Conservation (phyloP, 202 grass and related monocot species). For the Carex sylvatica region DNA sequence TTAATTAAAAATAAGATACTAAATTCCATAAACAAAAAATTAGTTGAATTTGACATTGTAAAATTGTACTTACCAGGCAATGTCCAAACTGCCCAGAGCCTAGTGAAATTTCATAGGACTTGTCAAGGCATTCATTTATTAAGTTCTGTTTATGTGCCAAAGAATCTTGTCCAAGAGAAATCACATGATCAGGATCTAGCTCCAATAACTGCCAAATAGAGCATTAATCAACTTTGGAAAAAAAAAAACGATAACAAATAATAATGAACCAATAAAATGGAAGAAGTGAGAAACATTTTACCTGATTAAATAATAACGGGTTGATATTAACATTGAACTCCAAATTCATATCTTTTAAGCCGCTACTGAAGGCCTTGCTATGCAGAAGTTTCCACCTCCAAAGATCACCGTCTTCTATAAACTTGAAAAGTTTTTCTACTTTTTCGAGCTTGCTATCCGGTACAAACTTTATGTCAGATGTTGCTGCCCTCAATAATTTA, state of each 20-base stretch:
- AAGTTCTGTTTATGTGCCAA: slow-evolving; percentile 58
- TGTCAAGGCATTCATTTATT: slow-evolving; percentile 63
- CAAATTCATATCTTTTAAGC: slow-evolving; percentile 73
- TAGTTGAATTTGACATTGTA: neutral
- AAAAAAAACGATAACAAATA: neutral
- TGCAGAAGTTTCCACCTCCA: slow-evolving; percentile 74
- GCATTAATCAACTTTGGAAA: neutral
- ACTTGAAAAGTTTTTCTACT: slow-evolving; percentile 66
- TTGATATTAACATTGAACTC: slow-evolving; percentile 81
- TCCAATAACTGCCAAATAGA: slow-evolving; percentile 57
- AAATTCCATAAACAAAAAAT: slow-evolving; percentile 1
- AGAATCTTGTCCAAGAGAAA: slow-evolving; percentile 60
- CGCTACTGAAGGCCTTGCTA: slow-evolving; percentile 87
- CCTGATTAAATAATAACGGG: slow-evolving; percentile 68
- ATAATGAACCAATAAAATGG: slow-evolving; percentile 14
- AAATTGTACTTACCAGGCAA: slow-evolving; percentile 64
- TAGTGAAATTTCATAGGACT: slow-evolving; percentile 72
- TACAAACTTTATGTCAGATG: slow-evolving; percentile 38
- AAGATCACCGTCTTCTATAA: slow-evolving; percentile 88
- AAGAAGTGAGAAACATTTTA: slow-evolving; percentile 12
- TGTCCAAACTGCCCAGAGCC: slow-evolving; percentile 61
- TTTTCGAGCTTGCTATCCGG: slow-evolving; percentile 53
- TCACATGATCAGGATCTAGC: slow-evolving; percentile 63
- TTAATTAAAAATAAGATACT: slow-evolving; percentile 11
- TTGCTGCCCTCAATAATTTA: slow-evolving; percentile 38